phyloP scores from a whole-genome alignment of 495 filamentous ascomycete genomes.

The Penicilliopsis zonata region DNA sequence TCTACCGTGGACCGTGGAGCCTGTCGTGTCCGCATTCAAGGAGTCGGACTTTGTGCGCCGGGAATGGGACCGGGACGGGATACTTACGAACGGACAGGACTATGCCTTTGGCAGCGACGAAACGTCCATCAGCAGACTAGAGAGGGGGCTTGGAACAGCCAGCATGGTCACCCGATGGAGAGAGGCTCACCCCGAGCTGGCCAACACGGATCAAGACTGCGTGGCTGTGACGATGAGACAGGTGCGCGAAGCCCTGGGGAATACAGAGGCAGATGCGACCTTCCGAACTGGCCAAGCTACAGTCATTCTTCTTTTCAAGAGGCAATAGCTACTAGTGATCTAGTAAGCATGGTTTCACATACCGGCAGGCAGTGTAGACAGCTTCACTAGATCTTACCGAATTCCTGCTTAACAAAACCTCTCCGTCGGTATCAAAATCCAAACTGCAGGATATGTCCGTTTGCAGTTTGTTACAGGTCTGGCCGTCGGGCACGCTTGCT shows the following conservation, averaged over 20 bases:
- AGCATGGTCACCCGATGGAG: slow-evolving; percentile 36
- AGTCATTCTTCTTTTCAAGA: too few relatives aligned
- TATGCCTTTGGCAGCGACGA: slow-evolving; percentile 12
- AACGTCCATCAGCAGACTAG: slow-evolving; percentile 10
- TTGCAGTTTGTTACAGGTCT: too few relatives aligned
- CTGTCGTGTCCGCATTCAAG: slow-evolving; percentile 22
- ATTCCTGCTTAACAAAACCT: too few relatives aligned
- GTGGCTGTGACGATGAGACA: slow-evolving; percentile 6
- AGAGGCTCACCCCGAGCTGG: slow-evolving; percentile 24
- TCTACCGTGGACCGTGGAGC: slow-evolving; percentile 34
- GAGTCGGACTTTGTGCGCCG: slow-evolving; percentile 20
- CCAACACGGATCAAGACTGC: slow-evolving; percentile 9
- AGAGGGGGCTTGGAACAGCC: slow-evolving; percentile 16
- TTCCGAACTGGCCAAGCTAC: too few relatives aligned
- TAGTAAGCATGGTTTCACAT: too few relatives aligned
- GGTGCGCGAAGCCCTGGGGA: slow-evolving; percentile 5
- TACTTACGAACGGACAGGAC: slow-evolving; percentile 9
- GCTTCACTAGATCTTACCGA: too few relatives aligned
- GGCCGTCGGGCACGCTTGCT: too few relatives aligned
- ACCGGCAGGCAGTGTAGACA: too few relatives aligned
- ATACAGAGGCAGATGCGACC: too few relatives aligned
- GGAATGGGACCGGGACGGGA: slow-evolving; percentile 24
- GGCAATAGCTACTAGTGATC: too few relatives aligned
- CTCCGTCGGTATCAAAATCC: too few relatives aligned
- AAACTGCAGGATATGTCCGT: too few relatives aligned